Conservation (phyloP, 2,329 filamentous ascomycete genomes). For the Raffaelea deltoideospora region DNA sequence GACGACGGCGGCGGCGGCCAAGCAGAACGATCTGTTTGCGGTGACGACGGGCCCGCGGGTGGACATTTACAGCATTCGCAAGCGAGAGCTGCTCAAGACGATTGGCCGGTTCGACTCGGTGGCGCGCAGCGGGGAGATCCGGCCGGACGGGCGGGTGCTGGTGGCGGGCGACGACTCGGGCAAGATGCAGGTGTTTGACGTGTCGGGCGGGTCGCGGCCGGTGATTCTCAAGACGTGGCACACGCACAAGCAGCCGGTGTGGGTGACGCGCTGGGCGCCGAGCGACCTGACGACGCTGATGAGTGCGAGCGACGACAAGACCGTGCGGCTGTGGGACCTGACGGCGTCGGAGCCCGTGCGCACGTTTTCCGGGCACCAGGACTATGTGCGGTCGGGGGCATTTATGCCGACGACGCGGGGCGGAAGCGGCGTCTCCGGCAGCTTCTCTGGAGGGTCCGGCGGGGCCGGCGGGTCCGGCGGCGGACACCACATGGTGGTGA, state of each 20-base stretch:
- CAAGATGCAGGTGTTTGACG: slow-evolving; percentile 88
- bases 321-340: slow-evolving; percentile 87
- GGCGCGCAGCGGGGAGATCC: slow-evolving; percentile 76
- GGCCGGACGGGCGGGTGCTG: slow-evolving; percentile 75
- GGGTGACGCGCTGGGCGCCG: slow-evolving; percentile 84
- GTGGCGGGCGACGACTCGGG: slow-evolving; percentile 87
- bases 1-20: slow-evolving; percentile 22
- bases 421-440: slow-evolving; percentile 35
- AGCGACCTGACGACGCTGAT: slow-evolving; percentile 73
- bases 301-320: slow-evolving; percentile 83
- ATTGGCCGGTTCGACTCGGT: slow-evolving; percentile 89
- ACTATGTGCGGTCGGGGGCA: slow-evolving; percentile 78
- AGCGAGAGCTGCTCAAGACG: slow-evolving; percentile 81
- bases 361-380: slow-evolving; percentile 72
- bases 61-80: slow-evolving; percentile 85
- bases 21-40: slow-evolving; percentile 61
- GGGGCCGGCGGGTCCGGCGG: not conserved
- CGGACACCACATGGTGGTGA: slow-evolving; percentile 58
- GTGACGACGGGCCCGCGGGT: slow-evolving; percentile 90
- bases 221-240: slow-evolving; percentile 93
- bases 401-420: too few relatives aligned
- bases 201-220: slow-evolving; percentile 47
- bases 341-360: slow-evolving; percentile 61
- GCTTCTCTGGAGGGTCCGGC: not conserved
- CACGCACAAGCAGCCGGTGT: slow-evolving; percentile 86